These are phyloP conservation scores for Intubia oerlemansii DNA, from an alignment of 2,329 filamentous ascomycete species.

Conservation along the genomic window DNA sequence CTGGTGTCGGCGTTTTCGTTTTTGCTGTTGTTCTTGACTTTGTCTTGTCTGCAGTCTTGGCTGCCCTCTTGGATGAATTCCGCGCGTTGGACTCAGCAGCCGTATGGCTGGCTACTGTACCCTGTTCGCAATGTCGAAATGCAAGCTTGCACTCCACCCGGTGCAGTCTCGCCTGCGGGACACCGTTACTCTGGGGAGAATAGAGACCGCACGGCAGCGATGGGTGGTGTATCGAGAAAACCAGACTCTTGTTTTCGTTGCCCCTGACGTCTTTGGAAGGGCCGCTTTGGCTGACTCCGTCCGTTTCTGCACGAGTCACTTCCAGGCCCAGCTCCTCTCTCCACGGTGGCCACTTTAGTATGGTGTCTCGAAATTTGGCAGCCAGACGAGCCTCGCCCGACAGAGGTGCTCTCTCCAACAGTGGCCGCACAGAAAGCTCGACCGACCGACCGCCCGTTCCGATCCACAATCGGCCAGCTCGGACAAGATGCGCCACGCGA, in stretches of 20 bases:
- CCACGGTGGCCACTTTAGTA: too few species aligned
- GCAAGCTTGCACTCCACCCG: constrained; percentile 5
- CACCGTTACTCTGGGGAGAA: constrained; percentile 3
- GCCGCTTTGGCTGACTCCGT: background rate
- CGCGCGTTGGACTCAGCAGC: background rate
- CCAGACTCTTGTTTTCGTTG: too few species aligned
- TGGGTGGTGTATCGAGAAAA: constrained; percentile 5
- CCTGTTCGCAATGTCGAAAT: background rate
- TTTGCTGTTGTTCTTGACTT: background rate
- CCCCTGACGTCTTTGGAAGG: too few species aligned
- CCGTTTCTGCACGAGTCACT: constrained; percentile 1
- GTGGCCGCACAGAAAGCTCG: constrained; percentile 2
- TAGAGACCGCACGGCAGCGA: constrained; percentile 3
- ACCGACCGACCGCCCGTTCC: constrained; percentile 4
- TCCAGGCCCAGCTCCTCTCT: constrained; percentile 1
- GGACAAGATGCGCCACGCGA: constrained; percentile 6
- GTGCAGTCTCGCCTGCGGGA: constrained; percentile 6
- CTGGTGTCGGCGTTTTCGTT: too few species aligned
- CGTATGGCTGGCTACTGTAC: background rate
- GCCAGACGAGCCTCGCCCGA: background rate
- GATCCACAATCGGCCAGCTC: constrained; percentile 6
- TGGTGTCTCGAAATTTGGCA: background rate
- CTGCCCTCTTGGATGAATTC: background rate
- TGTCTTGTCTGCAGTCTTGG: too few species aligned
- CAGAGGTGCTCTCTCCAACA: background rate